Base-by-base conservation (phyloP, 2,329 filamentous ascomycete genomes). In the Rugonectria rugulosa region DNA sequence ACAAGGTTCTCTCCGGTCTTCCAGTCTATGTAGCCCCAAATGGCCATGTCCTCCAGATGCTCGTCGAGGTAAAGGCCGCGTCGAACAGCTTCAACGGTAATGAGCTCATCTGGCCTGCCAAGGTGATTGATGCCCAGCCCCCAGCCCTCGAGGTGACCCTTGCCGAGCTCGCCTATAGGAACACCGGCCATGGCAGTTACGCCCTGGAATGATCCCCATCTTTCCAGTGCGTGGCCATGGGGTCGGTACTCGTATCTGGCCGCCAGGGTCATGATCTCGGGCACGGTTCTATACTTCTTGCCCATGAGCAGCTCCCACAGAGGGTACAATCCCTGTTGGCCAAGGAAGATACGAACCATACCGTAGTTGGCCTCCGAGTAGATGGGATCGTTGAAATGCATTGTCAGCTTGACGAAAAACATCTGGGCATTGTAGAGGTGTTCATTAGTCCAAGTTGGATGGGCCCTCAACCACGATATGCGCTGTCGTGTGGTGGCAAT, bases 351-450 rank as follows among this genome's bases (percentile, higher is more conserved):
- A 26, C 84, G 76, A 32, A 84, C 73, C 45, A 89, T 73, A 24
- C 76, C 76, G 37, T 77, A 77, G 3, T 76, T 73, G 43, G 79
- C 19, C n/a, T 6, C 6, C 9, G 20, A 78, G 14, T 79, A 79
- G 20, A 84, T 68, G 1, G 89, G 88, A 60, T 90, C 81, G 53
- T 82, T 84, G 71, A 91, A 86, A 49, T 80, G 79, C 82, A 92
- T 85, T 66, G 85, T 81, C 14, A 95, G 80, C 74, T 94, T 93
- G 59, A 90, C 68, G 61, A 91, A 76, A 75, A 94, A 87, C 56
- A 88, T 72, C 38, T 86, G 83, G 3, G 83, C 79, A 45, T 83
- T 78, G 67, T 84, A 82, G 9, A 95, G 70, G 66, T 91, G 85
- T 4, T 69, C 56, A 53, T 88, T 76, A 9, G 79, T 75, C 80